Evolutionary conservation across 1,284 basidiomycete genomes (phyloP).

Genomic region (Coriolopsis trogii): DNA sequence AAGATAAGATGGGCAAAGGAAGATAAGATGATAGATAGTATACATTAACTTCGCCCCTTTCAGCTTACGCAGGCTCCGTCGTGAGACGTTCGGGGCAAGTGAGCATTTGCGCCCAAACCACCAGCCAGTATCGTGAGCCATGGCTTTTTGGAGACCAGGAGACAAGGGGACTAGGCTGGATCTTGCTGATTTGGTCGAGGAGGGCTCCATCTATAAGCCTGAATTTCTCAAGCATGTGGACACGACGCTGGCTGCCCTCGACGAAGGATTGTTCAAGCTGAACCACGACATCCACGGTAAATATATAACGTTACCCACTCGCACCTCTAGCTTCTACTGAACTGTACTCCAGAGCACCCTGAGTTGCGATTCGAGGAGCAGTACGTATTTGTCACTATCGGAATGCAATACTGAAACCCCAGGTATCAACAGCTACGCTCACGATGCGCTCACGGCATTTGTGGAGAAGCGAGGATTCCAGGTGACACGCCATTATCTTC

Average conservation of each 20-base stretch:
- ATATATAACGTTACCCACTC: too few relatives aligned
- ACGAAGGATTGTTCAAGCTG: slow-evolving; percentile 54
- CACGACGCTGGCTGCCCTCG: slow-evolving; percentile 51
- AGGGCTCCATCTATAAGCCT: slow-evolving; percentile 25
- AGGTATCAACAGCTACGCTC: slow-evolving; percentile 44
- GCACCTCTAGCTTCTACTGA: too few relatives aligned
- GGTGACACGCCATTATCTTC: slow-evolving; percentile 62
- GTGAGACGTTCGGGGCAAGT: too few relatives aligned
- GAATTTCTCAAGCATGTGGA: slow-evolving; percentile 59
- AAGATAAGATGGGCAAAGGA: too few relatives aligned
- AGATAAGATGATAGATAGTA: too few relatives aligned
- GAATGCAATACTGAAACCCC: neutral
- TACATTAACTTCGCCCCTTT: too few relatives aligned
- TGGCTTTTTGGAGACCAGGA: slow-evolving; percentile 12
- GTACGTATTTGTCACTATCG: slow-evolving; percentile 29
- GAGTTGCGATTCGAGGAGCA: slow-evolving; percentile 31
- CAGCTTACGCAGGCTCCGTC: too few relatives aligned
- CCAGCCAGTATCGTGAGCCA: too few relatives aligned
- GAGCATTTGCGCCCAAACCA: too few relatives aligned
- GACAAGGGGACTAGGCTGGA: neutral
- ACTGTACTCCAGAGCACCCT: slow-evolving; percentile 28
- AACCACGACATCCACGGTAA: slow-evolving; percentile 71
- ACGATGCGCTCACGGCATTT: slow-evolving; percentile 58
- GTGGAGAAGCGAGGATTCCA: slow-evolving; percentile 62
- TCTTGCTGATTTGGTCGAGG: neutral